phyloP scores from a whole-genome alignment of 2,329 filamentous ascomycete species.

The Beauveria australis region DNA sequence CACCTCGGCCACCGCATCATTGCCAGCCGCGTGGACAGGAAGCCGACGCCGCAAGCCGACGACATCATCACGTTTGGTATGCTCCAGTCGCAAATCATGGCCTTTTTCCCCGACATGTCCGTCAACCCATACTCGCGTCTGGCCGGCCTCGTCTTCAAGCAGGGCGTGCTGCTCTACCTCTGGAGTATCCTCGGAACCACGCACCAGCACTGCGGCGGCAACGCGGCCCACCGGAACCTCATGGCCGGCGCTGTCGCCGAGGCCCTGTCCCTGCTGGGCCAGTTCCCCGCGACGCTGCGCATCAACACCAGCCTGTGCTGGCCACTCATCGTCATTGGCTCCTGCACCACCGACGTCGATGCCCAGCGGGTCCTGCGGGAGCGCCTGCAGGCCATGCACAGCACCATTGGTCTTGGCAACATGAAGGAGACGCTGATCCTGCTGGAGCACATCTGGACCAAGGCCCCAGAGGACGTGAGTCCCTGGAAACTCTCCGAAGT shows the following conservation, averaged over 20 bases:
- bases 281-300: constrained; percentile 24
- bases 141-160: constrained; percentile 35
- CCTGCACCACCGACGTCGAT: constrained; percentile 24
- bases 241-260: constrained; percentile 23
- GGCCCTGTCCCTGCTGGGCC: constrained; percentile 23
- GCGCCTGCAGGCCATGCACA: constrained; percentile 26
- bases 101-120: constrained; percentile 27
- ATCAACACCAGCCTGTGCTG: constrained; percentile 33
- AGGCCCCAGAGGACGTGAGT: constrained; percentile 21
- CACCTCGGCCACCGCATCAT: constrained; percentile 34
- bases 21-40: constrained; percentile 18
- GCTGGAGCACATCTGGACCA: constrained; percentile 34
- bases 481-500: constrained; percentile 36
- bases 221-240: constrained; percentile 17
- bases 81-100: constrained; percentile 32
- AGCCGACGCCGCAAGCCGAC: constrained; percentile 24
- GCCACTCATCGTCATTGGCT: constrained; percentile 31
- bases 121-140: constrained; percentile 30
- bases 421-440: constrained; percentile 34
- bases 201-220: constrained; percentile 14
- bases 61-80: constrained; percentile 35
- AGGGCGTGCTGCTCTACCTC: constrained; percentile 36
- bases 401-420: constrained; percentile 35
- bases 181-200: constrained; percentile 26
- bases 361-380: constrained; percentile 28